phyloP scores from a whole-genome alignment of 257 asterid species.

The Nicotiana tabacum region DNA sequence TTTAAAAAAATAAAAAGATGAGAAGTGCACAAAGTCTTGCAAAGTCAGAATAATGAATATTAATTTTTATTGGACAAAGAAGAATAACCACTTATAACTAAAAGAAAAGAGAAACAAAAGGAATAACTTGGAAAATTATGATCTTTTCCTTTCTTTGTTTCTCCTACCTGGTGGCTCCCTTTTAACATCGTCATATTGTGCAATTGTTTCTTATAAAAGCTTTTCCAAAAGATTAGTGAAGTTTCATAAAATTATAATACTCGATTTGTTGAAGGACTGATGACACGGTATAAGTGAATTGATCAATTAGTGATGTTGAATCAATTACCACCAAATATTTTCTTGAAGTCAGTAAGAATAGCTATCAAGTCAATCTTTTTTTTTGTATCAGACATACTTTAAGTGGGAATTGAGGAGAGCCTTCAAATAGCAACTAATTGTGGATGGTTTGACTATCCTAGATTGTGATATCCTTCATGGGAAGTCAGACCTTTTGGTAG shows the following conservation, averaged over 20 bases:
- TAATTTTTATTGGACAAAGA: neutral
- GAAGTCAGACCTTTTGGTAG: conserved; percentile 67
- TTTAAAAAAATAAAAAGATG: neutral
- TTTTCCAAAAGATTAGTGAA: neutral
- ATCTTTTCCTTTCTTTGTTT: neutral
- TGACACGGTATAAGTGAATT: neutral
- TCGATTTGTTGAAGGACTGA: neutral
- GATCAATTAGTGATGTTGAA: neutral
- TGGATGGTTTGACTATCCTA: neutral
- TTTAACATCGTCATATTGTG: neutral
- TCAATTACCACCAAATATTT: neutral
- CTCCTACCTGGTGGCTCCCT: neutral
- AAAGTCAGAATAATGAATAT: too few relatives aligned
- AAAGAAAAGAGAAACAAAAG: neutral
- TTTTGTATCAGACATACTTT: neutral
- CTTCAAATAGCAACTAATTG: neutral
- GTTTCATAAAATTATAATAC: neutral
- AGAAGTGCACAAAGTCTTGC: neutral
- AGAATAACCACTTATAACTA: neutral
- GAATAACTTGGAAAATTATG: neutral
- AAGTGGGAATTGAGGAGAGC: neutral
- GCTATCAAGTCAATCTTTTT: neutral
- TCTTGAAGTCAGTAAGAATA: neutral
- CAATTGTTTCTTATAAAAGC: neutral
- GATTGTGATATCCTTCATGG: neutral